Percentiles rank a stretch among this genome's conserved stretches.
These are phyloP conservation scores for Suaeda aralocaspica DNA, from an alignment of 148 eudicot species.

Conservation along the genomic window DNA sequence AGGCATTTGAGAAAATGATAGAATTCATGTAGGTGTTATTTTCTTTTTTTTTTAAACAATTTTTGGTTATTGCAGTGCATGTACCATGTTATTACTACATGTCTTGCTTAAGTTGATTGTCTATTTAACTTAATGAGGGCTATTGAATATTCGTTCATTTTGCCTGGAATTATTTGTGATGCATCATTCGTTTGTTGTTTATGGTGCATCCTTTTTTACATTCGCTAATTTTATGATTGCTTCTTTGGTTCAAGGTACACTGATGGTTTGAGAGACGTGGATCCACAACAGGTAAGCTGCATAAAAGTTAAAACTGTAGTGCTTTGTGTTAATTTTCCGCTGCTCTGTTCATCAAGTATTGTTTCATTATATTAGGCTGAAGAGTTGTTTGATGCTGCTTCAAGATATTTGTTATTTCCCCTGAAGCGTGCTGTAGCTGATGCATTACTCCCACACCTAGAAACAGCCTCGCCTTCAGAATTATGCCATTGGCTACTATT, in stretches of 20 bases:
- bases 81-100: neutral
- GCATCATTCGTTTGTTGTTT: neutral
- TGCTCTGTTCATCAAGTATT: neutral
- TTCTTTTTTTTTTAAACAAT: neutral
- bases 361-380: constrained; percentile 61
- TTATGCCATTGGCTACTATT: constrained; percentile 87
- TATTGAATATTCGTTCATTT: neutral
- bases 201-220: neutral
- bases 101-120: constrained; percentile 1
- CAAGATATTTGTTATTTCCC: constrained; percentile 91
- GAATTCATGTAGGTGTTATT: constrained; percentile 72
- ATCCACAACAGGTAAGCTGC: constrained; percentile 70
- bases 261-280: constrained; percentile 66
- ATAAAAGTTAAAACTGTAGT: neutral
- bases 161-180: neutral
- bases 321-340: neutral
- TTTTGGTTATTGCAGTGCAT: neutral
- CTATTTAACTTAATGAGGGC: neutral
- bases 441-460: constrained; percentile 75
- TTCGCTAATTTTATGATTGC: constrained; percentile 6
- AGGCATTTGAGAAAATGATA: constrained; percentile 89
- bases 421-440: constrained; percentile 97
- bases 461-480: constrained; percentile 78
- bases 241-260: constrained; percentile 66
- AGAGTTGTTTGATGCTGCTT: constrained; percentile 94